Percentiles rank a stretch among this genome's conserved stretches.
These are phyloP conservation scores for Fusarium albidum DNA, from an alignment of 2,329 filamentous ascomycete species.

Conservation along the genomic window DNA sequence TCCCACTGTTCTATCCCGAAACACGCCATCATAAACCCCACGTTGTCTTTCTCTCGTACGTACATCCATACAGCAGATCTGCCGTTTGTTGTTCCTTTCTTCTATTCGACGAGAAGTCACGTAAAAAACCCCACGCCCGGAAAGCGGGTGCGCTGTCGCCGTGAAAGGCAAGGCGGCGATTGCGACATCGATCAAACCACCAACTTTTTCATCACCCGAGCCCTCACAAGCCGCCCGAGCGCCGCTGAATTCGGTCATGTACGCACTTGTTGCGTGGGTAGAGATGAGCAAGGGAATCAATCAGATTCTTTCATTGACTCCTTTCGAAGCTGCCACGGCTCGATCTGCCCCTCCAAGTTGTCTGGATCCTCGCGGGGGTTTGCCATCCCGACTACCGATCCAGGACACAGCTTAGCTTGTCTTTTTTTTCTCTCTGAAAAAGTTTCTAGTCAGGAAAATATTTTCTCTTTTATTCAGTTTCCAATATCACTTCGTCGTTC, in stretches of 20 bases:
- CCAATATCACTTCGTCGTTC: neutral
- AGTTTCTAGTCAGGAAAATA: neutral
- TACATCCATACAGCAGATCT: too few species aligned
- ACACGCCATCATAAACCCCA: too few species aligned
- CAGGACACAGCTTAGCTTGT: too few species aligned
- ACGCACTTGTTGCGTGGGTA: constrained; percentile 4
- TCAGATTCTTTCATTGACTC: neutral
- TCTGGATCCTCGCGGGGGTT: constrained; percentile 3
- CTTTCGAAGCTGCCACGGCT: constrained; percentile 18
- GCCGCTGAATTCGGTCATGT: constrained; percentile 23
- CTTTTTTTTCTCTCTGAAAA: too few species aligned
- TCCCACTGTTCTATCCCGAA: too few species aligned
- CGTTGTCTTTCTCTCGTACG: too few species aligned
- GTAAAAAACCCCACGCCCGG: constrained; percentile 5
- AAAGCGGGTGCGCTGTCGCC: constrained; percentile 29
- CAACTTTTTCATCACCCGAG: constrained; percentile 21
- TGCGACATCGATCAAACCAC: constrained; percentile 36
- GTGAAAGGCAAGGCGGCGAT: constrained; percentile 37
- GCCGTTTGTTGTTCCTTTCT: too few species aligned
- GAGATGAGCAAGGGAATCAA: constrained; percentile 19
- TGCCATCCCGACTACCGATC: constrained; percentile 30
- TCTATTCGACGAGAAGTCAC: neutral
- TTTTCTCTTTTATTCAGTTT: neutral
- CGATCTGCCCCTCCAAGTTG: constrained; percentile 18
- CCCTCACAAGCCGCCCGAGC: constrained; percentile 23